phyloP scores from a whole-genome alignment of 2,329 filamentous ascomycete genomes.

The Fusarium fujikuroi region DNA sequence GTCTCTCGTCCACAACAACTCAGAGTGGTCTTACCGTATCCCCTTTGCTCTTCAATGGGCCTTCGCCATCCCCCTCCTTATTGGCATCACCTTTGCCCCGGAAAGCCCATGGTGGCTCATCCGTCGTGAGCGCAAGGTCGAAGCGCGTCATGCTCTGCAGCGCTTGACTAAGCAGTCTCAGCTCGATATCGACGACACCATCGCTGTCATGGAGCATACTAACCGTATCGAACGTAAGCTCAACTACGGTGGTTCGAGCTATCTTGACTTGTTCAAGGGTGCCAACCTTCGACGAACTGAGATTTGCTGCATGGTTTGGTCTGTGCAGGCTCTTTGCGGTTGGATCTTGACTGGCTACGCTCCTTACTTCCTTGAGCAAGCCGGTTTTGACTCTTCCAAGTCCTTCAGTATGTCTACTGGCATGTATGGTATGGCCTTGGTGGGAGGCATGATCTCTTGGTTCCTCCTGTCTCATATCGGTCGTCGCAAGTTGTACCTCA shows the following conservation, averaged over 20 bases:
- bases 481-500: conserved; percentile 53
- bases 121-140: conserved; percentile 47
- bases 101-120: conserved; percentile 55
- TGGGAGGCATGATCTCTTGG: conserved; percentile 54
- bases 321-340: conserved; percentile 39
- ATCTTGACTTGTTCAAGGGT: conserved; percentile 31
- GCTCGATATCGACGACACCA: conserved; percentile 56
- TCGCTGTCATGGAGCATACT: conserved; percentile 54
- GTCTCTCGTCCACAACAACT: conserved; percentile 43
- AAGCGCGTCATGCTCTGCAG: conserved; percentile 46
- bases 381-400: conserved; percentile 51
- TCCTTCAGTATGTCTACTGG: conserved; percentile 54
- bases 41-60: conserved; percentile 56
- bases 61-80: conserved; percentile 51
- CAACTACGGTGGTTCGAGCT: conserved; percentile 46
- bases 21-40: conserved; percentile 44
- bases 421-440: conserved; percentile 53
- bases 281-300: conserved; percentile 43
- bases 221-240: conserved; percentile 54
- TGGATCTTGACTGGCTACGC: conserved; percentile 33
- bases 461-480: conserved; percentile 52
- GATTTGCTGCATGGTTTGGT: conserved; percentile 43
- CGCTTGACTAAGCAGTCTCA: conserved; percentile 44
- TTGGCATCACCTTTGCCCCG: conserved; percentile 50
- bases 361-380: conserved; percentile 55